A percentile compares a stretch with the other conserved stretches of the same genome.
Conservation (phyloP, 108 stramenopile species). For the Stephanodiscus minutulus region DNA sequence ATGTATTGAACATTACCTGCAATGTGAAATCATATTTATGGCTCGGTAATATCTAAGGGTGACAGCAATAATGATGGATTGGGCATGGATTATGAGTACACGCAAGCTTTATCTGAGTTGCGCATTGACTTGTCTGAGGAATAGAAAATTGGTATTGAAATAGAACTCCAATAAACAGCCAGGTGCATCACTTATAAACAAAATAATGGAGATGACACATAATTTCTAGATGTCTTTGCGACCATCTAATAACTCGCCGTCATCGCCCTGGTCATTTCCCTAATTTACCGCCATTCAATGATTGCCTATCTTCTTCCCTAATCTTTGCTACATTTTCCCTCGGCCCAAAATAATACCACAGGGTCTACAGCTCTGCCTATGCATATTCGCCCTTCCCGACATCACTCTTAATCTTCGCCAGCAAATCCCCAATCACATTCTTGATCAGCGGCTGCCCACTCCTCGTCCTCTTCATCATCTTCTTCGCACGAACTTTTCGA, state of each 20-base stretch:
- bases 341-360: no score
- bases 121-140: constrained; percentile 34
- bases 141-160: background rate
- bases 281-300: no score
- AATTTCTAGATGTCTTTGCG: no score
- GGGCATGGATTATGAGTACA: constrained; percentile 49
- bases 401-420: constrained; percentile 60
- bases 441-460: constrained; percentile 85
- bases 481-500: constrained; percentile 53
- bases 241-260: no score
- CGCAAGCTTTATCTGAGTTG: constrained; percentile 31
- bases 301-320: no score
- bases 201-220: no score
- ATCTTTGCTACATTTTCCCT: no score
- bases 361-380: no score
- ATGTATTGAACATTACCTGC: background rate
- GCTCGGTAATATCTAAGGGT: constrained; percentile 13
- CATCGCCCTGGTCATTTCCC: no score
- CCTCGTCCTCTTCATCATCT: constrained; percentile 58
- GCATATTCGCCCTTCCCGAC: constrained; percentile 11
- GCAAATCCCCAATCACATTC: constrained; percentile 69
- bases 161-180: no score
- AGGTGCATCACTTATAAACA: no score
- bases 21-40: background rate
- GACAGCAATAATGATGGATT: constrained; percentile 28